These are phyloP conservation scores for Ampelocalamus luodianensis DNA, from an alignment of 176 grass and related monocot genomes.

Conservation along the genomic window DNA sequence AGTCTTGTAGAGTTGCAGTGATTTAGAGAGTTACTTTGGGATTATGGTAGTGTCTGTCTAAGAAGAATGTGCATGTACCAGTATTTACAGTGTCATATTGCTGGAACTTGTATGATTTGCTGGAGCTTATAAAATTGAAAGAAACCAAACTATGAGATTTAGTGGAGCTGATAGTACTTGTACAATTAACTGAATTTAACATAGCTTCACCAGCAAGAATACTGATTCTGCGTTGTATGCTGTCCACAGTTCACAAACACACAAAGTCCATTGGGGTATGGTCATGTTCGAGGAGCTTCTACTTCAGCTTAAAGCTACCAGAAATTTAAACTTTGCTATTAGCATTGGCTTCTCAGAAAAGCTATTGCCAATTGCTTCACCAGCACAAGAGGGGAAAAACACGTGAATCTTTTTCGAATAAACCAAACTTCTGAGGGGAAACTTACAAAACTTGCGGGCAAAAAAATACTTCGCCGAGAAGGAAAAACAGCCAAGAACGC, in stretches of 20 bases:
- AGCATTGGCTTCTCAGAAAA: background rate
- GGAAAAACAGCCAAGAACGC: constrained; percentile 1
- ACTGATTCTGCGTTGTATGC: background rate
- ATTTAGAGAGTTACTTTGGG: too few species aligned
- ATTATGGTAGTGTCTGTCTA: too few species aligned
- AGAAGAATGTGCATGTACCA: too few species aligned
- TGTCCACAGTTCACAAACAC: background rate
- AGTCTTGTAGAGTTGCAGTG: too few species aligned
- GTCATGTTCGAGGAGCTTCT: background rate
- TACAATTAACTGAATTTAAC: background rate
- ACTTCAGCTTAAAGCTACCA: background rate
- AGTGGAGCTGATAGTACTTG: background rate
- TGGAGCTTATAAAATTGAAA: background rate
- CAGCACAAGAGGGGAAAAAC: background rate
- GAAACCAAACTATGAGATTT: background rate
- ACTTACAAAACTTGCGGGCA: background rate
- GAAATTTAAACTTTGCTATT: background rate
- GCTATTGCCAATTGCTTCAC: background rate
- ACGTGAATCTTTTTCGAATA: background rate
- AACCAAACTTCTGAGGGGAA: background rate
- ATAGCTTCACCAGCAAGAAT: background rate
- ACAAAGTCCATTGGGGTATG: background rate
- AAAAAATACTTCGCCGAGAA: constrained; percentile 37
- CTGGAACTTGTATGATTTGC: background rate
- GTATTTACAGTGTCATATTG: background rate